Conservation (phyloP, 768 basidiomycete genomes). For the Leccinum boreale region DNA sequence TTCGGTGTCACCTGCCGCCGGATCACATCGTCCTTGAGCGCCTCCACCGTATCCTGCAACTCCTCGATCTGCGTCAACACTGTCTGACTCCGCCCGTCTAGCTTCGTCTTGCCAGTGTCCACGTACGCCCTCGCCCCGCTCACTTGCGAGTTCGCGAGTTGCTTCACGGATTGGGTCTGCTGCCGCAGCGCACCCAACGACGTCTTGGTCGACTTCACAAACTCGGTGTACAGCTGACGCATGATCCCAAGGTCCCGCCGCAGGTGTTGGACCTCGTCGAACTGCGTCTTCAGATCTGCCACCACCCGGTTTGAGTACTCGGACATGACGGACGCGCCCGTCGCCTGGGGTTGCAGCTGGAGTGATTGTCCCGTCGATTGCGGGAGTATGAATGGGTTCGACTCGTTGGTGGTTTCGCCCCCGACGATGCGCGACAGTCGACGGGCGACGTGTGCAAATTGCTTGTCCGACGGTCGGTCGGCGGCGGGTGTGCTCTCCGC, state of each 20-base stretch:
- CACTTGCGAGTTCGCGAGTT: slow-evolving; percentile 77
- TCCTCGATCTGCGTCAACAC: slow-evolving; percentile 91
- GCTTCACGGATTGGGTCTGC: slow-evolving; percentile 86
- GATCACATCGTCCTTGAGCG: slow-evolving; percentile 85
- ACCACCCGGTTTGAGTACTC: slow-evolving; percentile 75
- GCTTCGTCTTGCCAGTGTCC: slow-evolving; percentile 85
- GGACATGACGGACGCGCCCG: slow-evolving; percentile 69
- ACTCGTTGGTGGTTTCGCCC: slow-evolving; percentile 33
- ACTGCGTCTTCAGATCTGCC: slow-evolving; percentile 83
- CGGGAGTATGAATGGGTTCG: slow-evolving; percentile 42
- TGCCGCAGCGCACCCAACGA: slow-evolving; percentile 72
- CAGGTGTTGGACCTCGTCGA: slow-evolving; percentile 92
- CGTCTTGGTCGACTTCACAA: slow-evolving; percentile 88
- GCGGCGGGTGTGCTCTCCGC: slow-evolving; percentile 65
- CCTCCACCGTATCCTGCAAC: slow-evolving; percentile 87
- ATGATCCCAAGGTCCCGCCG: slow-evolving; percentile 91
- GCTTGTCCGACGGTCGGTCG: slow-evolving; percentile 68
- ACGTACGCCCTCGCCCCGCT: slow-evolving; percentile 87
- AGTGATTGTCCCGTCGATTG: slow-evolving; percentile 70
- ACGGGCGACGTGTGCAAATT: slow-evolving; percentile 70
- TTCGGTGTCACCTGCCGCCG: slow-evolving; percentile 87
- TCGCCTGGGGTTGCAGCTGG: slow-evolving; percentile 58
- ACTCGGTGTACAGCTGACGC: slow-evolving; percentile 93
- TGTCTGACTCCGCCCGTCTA: slow-evolving; percentile 88
- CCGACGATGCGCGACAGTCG: slow-evolving; percentile 69